phyloP scores from a whole-genome alignment of 2,329 filamentous ascomycete species.

The Aspergillus sp. region DNA sequence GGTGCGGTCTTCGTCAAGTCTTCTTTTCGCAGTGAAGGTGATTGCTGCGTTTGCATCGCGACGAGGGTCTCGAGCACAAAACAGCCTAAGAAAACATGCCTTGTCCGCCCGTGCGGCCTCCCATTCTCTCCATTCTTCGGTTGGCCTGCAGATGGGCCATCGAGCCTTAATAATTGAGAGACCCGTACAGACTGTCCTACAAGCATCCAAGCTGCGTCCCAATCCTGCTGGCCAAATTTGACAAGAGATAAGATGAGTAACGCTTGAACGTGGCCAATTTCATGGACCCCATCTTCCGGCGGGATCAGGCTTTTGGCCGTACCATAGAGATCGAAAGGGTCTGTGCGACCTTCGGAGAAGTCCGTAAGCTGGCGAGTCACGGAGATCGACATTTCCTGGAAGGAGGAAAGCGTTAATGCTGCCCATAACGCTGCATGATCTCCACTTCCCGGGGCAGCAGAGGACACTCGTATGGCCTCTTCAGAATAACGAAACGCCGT shows the following conservation, averaged over 20 bases:
- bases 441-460: constrained; percentile 30
- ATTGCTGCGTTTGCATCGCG: constrained; percentile 38
- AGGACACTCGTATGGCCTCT: constrained; percentile 16
- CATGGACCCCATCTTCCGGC: constrained; percentile 39
- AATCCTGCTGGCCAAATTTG: constrained; percentile 52
- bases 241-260: constrained; percentile 54
- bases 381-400: constrained; percentile 41
- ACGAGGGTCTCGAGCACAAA: constrained; percentile 48
- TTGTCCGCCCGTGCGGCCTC: constrained; percentile 31
- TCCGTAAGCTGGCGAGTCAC: constrained; percentile 12
- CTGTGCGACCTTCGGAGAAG: constrained; percentile 8
- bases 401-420: constrained; percentile 50
- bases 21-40: constrained; percentile 42
- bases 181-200: constrained; percentile 57
- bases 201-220: constrained; percentile 54
- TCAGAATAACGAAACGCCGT: constrained; percentile 35
- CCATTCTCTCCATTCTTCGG: constrained; percentile 27
- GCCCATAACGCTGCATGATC: constrained; percentile 54
- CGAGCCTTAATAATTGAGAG: constrained; percentile 18
- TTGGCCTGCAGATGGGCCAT: constrained; percentile 42
- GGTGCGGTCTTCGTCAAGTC: constrained; percentile 42
- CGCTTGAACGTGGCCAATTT: constrained; percentile 48
- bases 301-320: constrained; percentile 35
- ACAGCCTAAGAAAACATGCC: constrained; percentile 44
- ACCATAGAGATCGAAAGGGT: constrained; percentile 39